These are phyloP conservation scores for Clavispora santaluciae DNA, from an alignment of 805 yeast species.

Conservation along the genomic window DNA sequence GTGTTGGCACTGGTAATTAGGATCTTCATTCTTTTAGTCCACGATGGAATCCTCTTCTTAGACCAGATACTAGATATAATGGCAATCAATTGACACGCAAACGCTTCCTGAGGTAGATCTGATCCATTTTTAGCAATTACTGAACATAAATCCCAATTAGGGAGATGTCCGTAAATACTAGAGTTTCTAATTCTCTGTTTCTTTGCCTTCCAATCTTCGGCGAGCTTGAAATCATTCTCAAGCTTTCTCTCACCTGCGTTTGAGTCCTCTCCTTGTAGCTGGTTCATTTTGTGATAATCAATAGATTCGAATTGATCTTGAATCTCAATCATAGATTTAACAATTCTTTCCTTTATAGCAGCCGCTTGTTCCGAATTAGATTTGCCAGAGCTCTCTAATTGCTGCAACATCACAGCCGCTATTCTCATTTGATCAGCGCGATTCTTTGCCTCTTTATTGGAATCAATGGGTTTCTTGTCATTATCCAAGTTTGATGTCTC, in stretches of 20 bases:
- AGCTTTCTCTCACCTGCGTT: slow-evolving; percentile 78
- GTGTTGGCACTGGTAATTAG: slow-evolving; percentile 85
- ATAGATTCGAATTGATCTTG: slow-evolving; percentile 40
- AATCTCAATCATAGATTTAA: slow-evolving; percentile 30
- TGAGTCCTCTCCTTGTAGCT: slow-evolving; percentile 49
- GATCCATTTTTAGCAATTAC: slow-evolving; percentile 96
- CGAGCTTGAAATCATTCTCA: slow-evolving; percentile 87
- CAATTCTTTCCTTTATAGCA: slow-evolving; percentile 17
- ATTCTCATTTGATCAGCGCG: slow-evolving; percentile 92
- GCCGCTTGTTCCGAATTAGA: slow-evolving; percentile 38
- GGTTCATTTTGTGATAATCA: slow-evolving; percentile 34
- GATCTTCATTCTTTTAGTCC: slow-evolving; percentile 94
- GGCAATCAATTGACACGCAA: slow-evolving; percentile 90
- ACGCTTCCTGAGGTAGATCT: slow-evolving; percentile 94
- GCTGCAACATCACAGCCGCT: slow-evolving; percentile 92
- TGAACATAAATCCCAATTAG: slow-evolving; percentile 92
- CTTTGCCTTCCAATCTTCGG: slow-evolving; percentile 90
- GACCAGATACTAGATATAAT: slow-evolving; percentile 86
- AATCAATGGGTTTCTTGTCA: neutral
- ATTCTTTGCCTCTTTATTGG: slow-evolving; percentile 27
- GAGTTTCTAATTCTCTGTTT: slow-evolving; percentile 73
- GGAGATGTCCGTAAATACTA: slow-evolving; percentile 78
- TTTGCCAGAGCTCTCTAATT: slow-evolving; percentile 72
- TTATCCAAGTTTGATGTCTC: neutral
- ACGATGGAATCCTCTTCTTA: slow-evolving; percentile 59